Evolutionary conservation across 352 stramenopile genomes (phyloP).

Genomic region (Saprolegnia parasitica): DNA sequence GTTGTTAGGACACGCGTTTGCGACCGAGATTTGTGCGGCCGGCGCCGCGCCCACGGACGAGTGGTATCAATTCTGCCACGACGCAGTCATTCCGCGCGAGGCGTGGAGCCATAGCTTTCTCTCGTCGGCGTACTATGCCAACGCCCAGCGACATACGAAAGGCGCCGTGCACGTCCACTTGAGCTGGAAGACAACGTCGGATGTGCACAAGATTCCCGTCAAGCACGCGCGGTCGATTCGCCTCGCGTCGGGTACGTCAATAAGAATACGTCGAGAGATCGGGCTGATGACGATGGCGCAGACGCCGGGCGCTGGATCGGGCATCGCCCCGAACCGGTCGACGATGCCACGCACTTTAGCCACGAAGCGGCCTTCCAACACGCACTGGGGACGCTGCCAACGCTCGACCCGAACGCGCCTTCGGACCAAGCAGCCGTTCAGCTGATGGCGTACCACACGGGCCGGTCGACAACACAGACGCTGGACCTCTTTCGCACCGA

Average conservation of each 20-base stretch:
- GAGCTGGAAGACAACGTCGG: neutral
- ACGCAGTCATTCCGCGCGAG: constrained; percentile 36
- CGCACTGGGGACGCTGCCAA: constrained; percentile 40
- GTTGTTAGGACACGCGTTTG: constrained; percentile 12
- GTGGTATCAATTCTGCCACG: constrained; percentile 75
- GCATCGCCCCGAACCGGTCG: constrained; percentile 29
- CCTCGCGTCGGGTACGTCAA: no score
- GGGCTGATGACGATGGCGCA: neutral
- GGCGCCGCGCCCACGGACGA: constrained; percentile 32
- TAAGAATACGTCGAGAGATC: no score
- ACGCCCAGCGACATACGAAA: constrained; percentile 40
- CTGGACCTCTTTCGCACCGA: constrained; percentile 47
- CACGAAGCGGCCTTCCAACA: constrained; percentile 53
- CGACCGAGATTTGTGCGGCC: neutral
- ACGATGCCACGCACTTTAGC: constrained; percentile 35
- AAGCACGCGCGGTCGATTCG: neutral
- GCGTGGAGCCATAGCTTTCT: constrained; percentile 58
- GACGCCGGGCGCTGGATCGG: constrained; percentile 29
- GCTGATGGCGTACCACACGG: constrained; percentile 40
- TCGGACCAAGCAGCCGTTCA: constrained; percentile 51
- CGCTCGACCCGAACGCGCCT: constrained; percentile 73
- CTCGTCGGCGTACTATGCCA: constrained; percentile 44
- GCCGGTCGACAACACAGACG: constrained; percentile 36
- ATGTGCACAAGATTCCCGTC: constrained; percentile 7
- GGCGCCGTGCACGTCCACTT: constrained; percentile 43